Evolutionary conservation across 192 early-diverging fungal species (phyloP), one percentile per base, ranked within the genome.

Genomic region (Backusella circina): DNA sequence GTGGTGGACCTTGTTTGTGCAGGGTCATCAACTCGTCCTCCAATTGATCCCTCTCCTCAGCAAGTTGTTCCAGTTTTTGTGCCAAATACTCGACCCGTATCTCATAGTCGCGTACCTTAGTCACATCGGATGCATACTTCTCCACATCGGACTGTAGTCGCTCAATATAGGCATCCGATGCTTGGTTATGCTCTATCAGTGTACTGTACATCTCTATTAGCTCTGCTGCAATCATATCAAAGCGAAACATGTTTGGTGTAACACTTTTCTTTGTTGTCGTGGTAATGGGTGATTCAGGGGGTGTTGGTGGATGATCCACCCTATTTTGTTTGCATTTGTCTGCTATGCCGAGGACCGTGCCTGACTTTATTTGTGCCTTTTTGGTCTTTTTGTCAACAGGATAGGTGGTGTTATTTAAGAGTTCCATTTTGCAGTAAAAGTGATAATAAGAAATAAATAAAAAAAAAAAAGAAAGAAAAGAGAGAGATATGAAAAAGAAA

Each of bases 11-110:
- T 12, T 61, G 23, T 13, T 26, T 21, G 10, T 26, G 54, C 2
- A 68, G 35, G 2, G n/a, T 18, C 41, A 26, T 61, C 15, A 78
- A 28, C 30, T 78, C 72, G 9, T 73, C 61, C 26, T 78, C 77
- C 21, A 67, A 18, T 4, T 72, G 30, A 21, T 78, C 77, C 31
- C 70, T 37, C 44, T 78, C 72, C 30, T 78, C 77, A 0, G 77
- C 50, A 10, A 78, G 33, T 16, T 78, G 77, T 18, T 78, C 77
- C 28, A 78, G 37, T 61, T 78, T 78, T 21, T 72, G 70, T 1
- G 77, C 72, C 0, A 78, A 36, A 41, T 78, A 78, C 54, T 78
- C 77, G 13, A 78, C 77, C 18, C 77, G 64, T 15, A 78, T 78
- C 44, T 78, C 77, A 38, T 73, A 74, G 32, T 78, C 77, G 30